Evolutionary conservation across 1,284 basidiomycete genomes (phyloP).

Genomic region (Heliocybe sulcata): DNA sequence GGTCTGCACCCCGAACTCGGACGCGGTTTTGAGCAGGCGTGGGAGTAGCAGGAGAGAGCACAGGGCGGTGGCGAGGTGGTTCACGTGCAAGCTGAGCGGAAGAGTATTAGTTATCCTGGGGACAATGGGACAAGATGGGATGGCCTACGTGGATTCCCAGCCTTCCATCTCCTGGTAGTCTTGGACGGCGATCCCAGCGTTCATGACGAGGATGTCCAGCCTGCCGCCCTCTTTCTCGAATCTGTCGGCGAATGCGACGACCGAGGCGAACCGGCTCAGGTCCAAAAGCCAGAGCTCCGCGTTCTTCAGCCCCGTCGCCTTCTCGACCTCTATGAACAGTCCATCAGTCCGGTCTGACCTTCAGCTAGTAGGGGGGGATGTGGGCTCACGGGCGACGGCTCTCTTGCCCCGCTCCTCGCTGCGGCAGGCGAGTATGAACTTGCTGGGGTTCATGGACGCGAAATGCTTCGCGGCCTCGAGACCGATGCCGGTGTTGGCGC

Average conservation of each 20-base stretch:
- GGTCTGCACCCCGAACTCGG: conserved; percentile 8
- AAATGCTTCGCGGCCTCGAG: conserved; percentile 37
- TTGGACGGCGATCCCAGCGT: conserved; percentile 18
- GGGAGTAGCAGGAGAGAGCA: conserved; percentile 35
- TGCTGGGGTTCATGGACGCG: conserved; percentile 30
- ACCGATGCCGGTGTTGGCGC: conserved; percentile 36
- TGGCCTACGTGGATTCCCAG: conserved; percentile 22
- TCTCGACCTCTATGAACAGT: conserved; percentile 20
- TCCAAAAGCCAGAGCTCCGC: conserved; percentile 22
- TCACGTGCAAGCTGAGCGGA: conserved; percentile 33
- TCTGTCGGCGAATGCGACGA: conserved; percentile 20
- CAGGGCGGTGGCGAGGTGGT: conserved; percentile 30
- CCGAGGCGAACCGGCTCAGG: conserved; percentile 20
- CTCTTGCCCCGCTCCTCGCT: conserved; percentile 25
- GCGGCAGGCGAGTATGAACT: conserved; percentile 32
- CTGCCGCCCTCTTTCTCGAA: conserved; percentile 19
- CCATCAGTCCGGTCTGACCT: too few species aligned
- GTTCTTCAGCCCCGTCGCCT: conserved; percentile 17
- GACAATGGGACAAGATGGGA: background rate
- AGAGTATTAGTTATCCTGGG: background rate
- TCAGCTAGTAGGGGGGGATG: background rate
- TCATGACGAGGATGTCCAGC: conserved; percentile 26
- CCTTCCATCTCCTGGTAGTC: conserved; percentile 19
- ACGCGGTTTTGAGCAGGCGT: conserved; percentile 26
- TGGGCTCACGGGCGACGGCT: conserved; percentile 24